Conservation (phyloP, 176 grass and related monocot genomes). For the Oryza brachyantha region DNA sequence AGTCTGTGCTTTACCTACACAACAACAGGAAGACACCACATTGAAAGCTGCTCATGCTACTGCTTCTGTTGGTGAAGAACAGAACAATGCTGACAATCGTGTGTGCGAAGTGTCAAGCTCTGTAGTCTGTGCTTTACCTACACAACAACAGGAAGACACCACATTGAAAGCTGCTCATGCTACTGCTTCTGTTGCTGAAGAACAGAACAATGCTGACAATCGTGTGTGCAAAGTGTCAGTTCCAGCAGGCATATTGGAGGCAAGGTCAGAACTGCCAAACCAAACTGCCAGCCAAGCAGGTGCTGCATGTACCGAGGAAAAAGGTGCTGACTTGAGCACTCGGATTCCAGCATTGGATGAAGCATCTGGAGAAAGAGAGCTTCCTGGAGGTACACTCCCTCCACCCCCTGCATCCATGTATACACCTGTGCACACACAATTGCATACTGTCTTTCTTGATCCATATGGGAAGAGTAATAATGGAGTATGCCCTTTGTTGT, state of each 20-base stretch:
- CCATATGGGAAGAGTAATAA: slow-evolving; percentile 19
- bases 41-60: slow-evolving; percentile 19
- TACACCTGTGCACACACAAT: not conserved
- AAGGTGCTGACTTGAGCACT: slow-evolving; percentile 3
- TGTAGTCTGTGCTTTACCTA: slow-evolving; percentile 5
- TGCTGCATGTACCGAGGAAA: slow-evolving; percentile 5
- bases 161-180: slow-evolving; percentile 16
- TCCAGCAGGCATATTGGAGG: not conserved
- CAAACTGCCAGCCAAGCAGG: not conserved
- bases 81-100: slow-evolving; percentile 29
- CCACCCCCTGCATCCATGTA: not conserved
- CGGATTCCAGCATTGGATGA: not conserved
- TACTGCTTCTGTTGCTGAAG: slow-evolving; percentile 26
- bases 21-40: slow-evolving; percentile 33
- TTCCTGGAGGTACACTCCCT: not conserved
- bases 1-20: slow-evolving; percentile 14
- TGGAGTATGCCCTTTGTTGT: not conserved
- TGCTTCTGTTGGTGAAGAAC: slow-evolving; percentile 23
- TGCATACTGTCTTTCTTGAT: not conserved
- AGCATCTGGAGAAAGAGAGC: slow-evolving; percentile 28
- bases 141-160: slow-evolving; percentile 34
- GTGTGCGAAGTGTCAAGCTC: slow-evolving; percentile 17
- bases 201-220: slow-evolving; percentile 27
- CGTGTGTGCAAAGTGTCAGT: slow-evolving; percentile 11
- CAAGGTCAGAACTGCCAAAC: slow-evolving; percentile 18